Base-by-base conservation (phyloP, 2,329 filamentous ascomycete genomes). In the Penicillium sp. region DNA sequence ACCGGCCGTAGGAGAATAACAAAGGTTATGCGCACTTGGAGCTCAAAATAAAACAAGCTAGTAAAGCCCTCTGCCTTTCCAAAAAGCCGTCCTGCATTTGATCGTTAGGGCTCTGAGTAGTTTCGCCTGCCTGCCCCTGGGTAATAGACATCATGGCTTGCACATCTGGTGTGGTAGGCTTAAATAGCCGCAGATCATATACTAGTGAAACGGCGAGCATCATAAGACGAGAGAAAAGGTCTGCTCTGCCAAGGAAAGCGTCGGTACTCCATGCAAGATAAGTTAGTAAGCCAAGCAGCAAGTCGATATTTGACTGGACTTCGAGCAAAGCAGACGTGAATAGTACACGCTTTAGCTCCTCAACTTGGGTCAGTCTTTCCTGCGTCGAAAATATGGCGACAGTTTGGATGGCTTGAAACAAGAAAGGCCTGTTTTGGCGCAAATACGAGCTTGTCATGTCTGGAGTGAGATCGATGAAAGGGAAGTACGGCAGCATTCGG, bases 221-320 rank as follows among this genome's bases (percentile, higher is more conserved):
- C 64, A 72, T 72, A 13, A 76, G 61, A 10, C 71, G 69, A 32
- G 72, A 74, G 2, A 72, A 18, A 25, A 65, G 64, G 50, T 65
- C 62, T 52, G 65, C 60, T 37, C 63, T 55, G 12, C 65, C 65
- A n/a, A 72, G 68, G 47, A 73, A 70, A 10, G 63, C 50, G 31
- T 74, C 70, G 21, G 64, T 70, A 53, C 72, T 71, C 73, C 73
- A 75, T 46, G 71, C 61, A 32, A 75, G 50, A 53, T 72, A 76
- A 1, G 68, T 72, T n/a, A 76, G 57, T 18, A 73, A 18, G 7
- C 68, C 68, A 13, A 73, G 65, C 6, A 76, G 64, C 44, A 76
- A 51, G 54, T 76, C 73, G 3, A 75, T 69, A 49, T 54, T 68
- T 38, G 66, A 68, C 49, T 70, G 56, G 18, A 64, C 62, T 29